These are phyloP conservation scores for Skeletonema menzelii DNA, from an alignment of 108 stramenopile genomes.

Conservation along the genomic window DNA sequence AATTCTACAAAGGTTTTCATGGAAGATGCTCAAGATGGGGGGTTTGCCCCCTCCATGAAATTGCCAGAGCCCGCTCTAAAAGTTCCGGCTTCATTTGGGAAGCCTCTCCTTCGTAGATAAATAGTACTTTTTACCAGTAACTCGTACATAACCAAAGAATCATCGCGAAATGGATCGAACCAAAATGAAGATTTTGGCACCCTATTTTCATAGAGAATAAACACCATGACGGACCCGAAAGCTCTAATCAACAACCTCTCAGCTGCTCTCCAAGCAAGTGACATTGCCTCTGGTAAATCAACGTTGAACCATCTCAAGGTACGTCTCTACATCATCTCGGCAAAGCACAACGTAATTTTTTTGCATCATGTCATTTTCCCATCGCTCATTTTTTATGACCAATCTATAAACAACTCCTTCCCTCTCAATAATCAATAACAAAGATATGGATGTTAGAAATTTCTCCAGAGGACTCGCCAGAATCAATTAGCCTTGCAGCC, in stretches of 20 bases:
- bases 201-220: not conserved
- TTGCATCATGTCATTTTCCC: not conserved
- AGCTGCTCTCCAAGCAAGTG: slow-evolving; percentile 60
- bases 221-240: slow-evolving; percentile 50
- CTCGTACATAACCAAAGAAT: not conserved
- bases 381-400: not conserved
- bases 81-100: too few relatives aligned
- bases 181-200: too few relatives aligned
- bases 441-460: slow-evolving; percentile 65
- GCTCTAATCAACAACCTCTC: slow-evolving; percentile 57
- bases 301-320: slow-evolving; percentile 70
- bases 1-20: too few relatives aligned
- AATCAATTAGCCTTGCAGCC: slow-evolving; percentile 42
- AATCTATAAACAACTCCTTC: not conserved
- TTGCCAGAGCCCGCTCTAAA: too few relatives aligned
- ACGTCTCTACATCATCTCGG: slow-evolving; percentile 3
- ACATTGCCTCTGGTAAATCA: slow-evolving; percentile 65
- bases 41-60: too few relatives aligned
- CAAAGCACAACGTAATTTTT: not conserved
- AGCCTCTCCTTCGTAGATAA: too few relatives aligned
- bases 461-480: slow-evolving; percentile 30
- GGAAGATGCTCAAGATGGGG: too few relatives aligned
- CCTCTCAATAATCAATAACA: not conserved
- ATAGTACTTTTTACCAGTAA: too few relatives aligned
- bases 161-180: not conserved